Percentiles rank a stretch among this genome's conserved stretches.
phyloP scores from a whole-genome alignment of 306 rosid genomes.

The Hippophae rhamnoides region DNA sequence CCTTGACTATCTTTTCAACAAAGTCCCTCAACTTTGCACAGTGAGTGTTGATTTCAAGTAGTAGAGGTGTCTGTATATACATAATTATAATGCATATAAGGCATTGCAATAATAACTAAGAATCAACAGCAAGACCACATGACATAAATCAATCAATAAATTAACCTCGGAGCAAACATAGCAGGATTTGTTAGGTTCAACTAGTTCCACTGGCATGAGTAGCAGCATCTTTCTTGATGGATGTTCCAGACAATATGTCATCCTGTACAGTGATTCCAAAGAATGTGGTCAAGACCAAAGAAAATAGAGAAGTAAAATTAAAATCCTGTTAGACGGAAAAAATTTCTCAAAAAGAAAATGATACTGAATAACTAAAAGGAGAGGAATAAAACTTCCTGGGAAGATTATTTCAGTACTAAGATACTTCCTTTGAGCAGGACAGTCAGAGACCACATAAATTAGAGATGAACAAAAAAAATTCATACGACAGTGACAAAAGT shows the following conservation, averaged over 20 bases:
- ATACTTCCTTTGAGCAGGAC: no score
- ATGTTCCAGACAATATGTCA: constrained; percentile 93
- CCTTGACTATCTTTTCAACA: constrained; percentile 76
- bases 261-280: constrained; percentile 35
- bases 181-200: constrained; percentile 85
- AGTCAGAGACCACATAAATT: no score
- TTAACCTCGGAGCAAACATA: constrained; percentile 95
- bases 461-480: no score
- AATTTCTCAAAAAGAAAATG: no score
- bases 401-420: no score
- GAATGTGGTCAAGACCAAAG: constrained; percentile 7
- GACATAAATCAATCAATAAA: neutral
- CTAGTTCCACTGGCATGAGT: constrained; percentile 97
- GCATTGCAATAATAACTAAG: constrained; percentile 4
- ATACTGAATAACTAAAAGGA: no score
- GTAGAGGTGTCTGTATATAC: constrained; percentile 64
- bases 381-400: no score
- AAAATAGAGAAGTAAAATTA: neutral
- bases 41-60: constrained; percentile 74
- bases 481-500: no score
- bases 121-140: constrained; percentile 4
- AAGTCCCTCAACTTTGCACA: constrained; percentile 72
- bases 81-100: constrained; percentile 12
- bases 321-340: no score
- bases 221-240: constrained; percentile 80